phyloP scores from a whole-genome alignment of 1,284 basidiomycete species.

The Gomphus bonarii region DNA sequence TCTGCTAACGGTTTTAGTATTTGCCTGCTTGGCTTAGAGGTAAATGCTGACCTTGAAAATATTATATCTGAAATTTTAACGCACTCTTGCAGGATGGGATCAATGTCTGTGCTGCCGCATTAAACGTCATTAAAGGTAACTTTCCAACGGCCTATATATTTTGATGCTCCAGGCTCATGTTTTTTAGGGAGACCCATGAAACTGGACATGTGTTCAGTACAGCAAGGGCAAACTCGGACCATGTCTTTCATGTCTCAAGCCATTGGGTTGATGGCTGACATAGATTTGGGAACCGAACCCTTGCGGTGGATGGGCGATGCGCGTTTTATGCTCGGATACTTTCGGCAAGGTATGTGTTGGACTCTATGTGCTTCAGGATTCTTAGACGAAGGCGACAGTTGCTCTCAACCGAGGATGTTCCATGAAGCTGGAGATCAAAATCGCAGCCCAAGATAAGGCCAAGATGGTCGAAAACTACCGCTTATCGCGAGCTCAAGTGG shows the following conservation, averaged over 20 bases:
- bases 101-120: conserved; percentile 62
- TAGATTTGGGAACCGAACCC: conserved; percentile 79
- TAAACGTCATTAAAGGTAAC: conserved; percentile 83
- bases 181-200: conserved; percentile 56
- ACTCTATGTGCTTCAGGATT: background rate
- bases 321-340: conserved; percentile 78
- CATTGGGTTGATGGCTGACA: conserved; percentile 85
- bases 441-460: conserved; percentile 60
- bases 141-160: conserved; percentile 5
- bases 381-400: background rate
- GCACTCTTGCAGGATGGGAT: conserved; percentile 47
- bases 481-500: conserved; percentile 12
- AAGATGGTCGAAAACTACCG: conserved; percentile 45
- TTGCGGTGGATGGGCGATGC: conserved; percentile 90
- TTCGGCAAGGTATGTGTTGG: conserved; percentile 51
- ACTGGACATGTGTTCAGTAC: conserved; percentile 76
- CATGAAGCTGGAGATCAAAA: conserved; percentile 62
- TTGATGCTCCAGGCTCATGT: background rate
- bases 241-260: conserved; percentile 87
- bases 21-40: conserved; percentile 63
- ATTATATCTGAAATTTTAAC: background rate
- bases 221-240: conserved; percentile 54
- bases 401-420: conserved; percentile 35
- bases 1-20: conserved; percentile 75
- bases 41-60: conserved; percentile 19